Base-by-base conservation (phyloP, 2,329 filamentous ascomycete species). In the Venturia nashicola region DNA sequence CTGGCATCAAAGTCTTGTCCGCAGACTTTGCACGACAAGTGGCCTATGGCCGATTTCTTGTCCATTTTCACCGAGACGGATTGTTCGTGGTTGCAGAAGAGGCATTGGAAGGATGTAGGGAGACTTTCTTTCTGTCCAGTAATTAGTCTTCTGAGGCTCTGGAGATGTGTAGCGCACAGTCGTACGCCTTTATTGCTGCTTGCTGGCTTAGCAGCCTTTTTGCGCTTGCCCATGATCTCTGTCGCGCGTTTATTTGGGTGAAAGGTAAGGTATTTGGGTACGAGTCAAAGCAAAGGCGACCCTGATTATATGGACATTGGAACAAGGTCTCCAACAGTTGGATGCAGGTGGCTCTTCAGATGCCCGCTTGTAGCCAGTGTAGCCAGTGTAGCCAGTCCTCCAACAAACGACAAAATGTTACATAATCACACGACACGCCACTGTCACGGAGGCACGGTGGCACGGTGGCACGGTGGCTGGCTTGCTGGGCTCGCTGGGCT, bases 81-180 rank as follows among this genome's bases (percentile, higher is more conserved):
- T 68, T 91, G 94, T 74, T 97, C 94, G 77, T 97, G 92, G 75
- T 97, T 97, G 82, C 94, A 99, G 78, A 99, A 99, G 57, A 99
- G 86, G 74, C 94, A 99, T 65, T 92, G 90, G 76, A 99, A 99
- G n/a, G 85, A 84, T 2, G 90, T 92, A 3, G 88, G 82, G 20
- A 94, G 82, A 48, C 86, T 83, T 70, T 92, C 89, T 73, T 83
- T 74, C 74, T 76, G 39, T 11, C 34, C 34, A n/a, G 18, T 43
- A 7, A 23, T 63, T 61, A 63, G 61, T 44, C 4, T 27, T 36
- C 23, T 34, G 48, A 32, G 18, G 40, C 40, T 48, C 43, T 32
- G 40, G 4, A 16, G 16, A 14, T 7, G 43, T 42, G 5, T 43
- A 14, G 46, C 43, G 27, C 44, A 23, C 12, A 39, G 20, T 27